Conservation (phyloP, 2,329 filamentous ascomycete genomes). For the Colletotrichum sp. region DNA sequence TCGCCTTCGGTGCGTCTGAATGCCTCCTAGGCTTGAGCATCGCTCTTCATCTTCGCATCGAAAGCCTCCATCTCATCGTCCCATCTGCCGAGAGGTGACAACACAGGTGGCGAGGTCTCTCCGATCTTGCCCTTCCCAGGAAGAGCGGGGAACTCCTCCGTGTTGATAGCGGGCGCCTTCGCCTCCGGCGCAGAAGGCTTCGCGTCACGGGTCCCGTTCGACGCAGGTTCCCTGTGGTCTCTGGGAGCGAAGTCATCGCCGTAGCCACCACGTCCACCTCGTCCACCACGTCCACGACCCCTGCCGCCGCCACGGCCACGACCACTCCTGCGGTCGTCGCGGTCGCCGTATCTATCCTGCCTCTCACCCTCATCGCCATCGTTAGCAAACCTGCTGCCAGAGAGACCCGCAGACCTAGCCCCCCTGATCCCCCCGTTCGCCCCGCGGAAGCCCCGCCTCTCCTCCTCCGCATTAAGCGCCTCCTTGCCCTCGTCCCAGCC, state of each 20-base stretch:
- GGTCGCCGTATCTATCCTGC: neutral
- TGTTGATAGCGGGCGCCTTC: conserved; percentile 34
- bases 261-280: conserved; percentile 32
- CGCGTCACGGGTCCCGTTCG: neutral
- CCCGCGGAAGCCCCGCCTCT: conserved; percentile 44
- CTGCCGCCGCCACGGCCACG: conserved; percentile 23
- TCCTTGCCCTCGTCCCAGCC: conserved; percentile 67
- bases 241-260: conserved; percentile 33
- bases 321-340: conserved; percentile 23
- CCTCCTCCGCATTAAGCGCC: conserved; percentile 46
- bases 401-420: conserved; percentile 39
- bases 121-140: conserved; percentile 24
- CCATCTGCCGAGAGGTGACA: conserved; percentile 52
- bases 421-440: conserved; percentile 46
- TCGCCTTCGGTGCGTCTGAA: neutral
- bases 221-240: conserved; percentile 32
- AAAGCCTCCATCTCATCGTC: conserved; percentile 63
- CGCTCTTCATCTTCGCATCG: conserved; percentile 34
- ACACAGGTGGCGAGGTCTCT: conserved; percentile 29
- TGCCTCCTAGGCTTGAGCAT: neutral
- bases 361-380: conserved; percentile 29
- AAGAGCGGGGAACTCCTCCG: conserved; percentile 46
- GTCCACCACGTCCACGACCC: conserved; percentile 29
- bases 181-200: conserved; percentile 29
- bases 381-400: conserved; percentile 47